Evolutionary conservation across 805 yeast genomes (phyloP), one percentile per base, ranked within the genome.

Genomic region (Wickerhamomyces hampshirensis): DNA sequence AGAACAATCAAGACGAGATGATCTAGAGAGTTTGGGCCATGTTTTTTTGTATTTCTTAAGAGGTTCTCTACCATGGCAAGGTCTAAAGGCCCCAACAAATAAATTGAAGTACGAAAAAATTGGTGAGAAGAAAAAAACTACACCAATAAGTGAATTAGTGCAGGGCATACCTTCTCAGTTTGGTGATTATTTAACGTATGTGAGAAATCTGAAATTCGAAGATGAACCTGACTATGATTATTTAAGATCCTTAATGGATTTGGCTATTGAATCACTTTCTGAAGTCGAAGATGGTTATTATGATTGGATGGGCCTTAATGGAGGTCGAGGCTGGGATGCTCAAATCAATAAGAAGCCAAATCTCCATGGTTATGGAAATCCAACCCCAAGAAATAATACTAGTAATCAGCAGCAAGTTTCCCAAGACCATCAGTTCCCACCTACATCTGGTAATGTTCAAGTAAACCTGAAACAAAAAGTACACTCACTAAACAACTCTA

Each of bases 51-150:
- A 84, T 59, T 84, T 84, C 51, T 59, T 83, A 38, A 72, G 84
- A 53, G 93, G 94, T 19, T 81, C 78, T 44, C 68, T 84, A 55
- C 94, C 94, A 31, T 84, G 94, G 94, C 94, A 84, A 62, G 94
- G 94, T n/a, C 64, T 84, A 42, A 84, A 83, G 60, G 93, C 91
- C 2, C 87, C 87, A 40, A 83, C 86, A n/a, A 84, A 84, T 58
- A 84, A 84, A 57, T 73, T 77, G 46, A 84, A 84, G 58, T 84
- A 84, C 56, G 93, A 84, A 58, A 84, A 83, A 55, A 84, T 84
- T 58, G 93, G 93, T 19, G 83, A 82, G 46, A 82, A 82, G 51
- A 84, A 84, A 58, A 80, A 81, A 54, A 69, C 80, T 12, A 77
- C 88, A 2, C 72, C 79, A 11, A 76, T 84, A 7, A 68, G 66